phyloP scores from a whole-genome alignment of 2,329 filamentous ascomycete species.

The Diplodia intermedia region DNA sequence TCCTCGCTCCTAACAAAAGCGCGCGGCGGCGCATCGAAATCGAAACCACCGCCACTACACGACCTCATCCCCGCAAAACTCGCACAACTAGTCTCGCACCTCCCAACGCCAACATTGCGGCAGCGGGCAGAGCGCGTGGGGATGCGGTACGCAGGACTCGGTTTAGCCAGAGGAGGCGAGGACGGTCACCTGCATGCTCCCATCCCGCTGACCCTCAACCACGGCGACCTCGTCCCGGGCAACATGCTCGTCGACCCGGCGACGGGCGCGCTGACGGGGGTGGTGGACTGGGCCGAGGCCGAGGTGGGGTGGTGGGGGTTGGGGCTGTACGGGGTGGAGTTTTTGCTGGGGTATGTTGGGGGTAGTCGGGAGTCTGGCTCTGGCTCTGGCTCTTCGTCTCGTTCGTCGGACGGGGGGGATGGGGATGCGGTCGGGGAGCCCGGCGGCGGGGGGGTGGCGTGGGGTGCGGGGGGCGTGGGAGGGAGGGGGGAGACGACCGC shows the following conservation, averaged over 20 bases:
- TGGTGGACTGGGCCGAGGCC: slow-evolving; percentile 71
- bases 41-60: not conserved
- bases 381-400: not conserved
- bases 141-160: not conserved
- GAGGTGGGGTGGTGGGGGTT: slow-evolving; percentile 67
- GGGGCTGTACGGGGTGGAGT: slow-evolving; percentile 65
- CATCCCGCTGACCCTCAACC: slow-evolving; percentile 63
- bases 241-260: slow-evolving; percentile 62
- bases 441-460: not conserved
- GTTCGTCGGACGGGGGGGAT: not conserved
- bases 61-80: slow-evolving; percentile 36
- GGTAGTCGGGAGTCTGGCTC: not conserved
- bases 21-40: too few species aligned
- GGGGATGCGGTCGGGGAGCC: not conserved
- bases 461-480: not conserved
- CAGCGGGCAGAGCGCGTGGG: slow-evolving; percentile 36
- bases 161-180: too few species aligned
- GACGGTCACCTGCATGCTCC: slow-evolving; percentile 51
- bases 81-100: slow-evolving; percentile 36
- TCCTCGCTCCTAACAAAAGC: not conserved
- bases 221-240: slow-evolving; percentile 65
- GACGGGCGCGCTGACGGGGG: slow-evolving; percentile 57
- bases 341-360: slow-evolving; percentile 60
- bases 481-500: not conserved
- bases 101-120: slow-evolving; percentile 40